Evolutionary conservation across 371 early-diverging fungal species (phyloP), one percentile per base, ranked within the genome.

Genomic region (Cladochytrium tenue): DNA sequence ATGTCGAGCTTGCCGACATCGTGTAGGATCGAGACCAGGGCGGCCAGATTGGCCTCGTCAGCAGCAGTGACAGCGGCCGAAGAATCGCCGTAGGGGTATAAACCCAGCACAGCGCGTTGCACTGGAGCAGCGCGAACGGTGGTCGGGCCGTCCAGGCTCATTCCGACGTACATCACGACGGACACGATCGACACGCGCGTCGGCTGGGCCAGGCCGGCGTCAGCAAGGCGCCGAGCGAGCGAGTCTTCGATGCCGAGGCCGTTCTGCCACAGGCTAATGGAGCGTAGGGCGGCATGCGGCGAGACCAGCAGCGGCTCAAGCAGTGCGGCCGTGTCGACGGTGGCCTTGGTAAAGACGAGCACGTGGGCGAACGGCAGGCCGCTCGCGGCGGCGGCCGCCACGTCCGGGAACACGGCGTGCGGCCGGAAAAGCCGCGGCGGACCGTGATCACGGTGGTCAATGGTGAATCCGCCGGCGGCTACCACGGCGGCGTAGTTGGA

Each of bases 241-340:
- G 55, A 88, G 86, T 13, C 84, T 65, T 94, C 95, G 23, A 92
- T 84, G 10, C 89, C 93, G 50, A 93, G 75, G 1, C 95, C 94
- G 73, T 95, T 95, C 72, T 95, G 95, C 36, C 94, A 88, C 67
- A 93, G 71, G 2, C 92, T 85, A 34, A 95, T 86, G 1, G 84
- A 64, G 17, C 91, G 89, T n/a, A 32, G 30, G 1, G 65, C 13
- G 43, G 26, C 26, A 28, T 3, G 33, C 23, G 60, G 1, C 78
- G 81, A 69, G 90, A 85, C 26, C 61, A 20, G 61, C 51, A 23
- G n/a, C 79, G 88, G 66, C 23, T 26, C 28, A 10, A 61, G 81
- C 30, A 87, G 81, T 62, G 84, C 81, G 59, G 80, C 81, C 0
- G 87, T 66, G 32, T 89, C 85, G 10, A 91, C 89, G 60, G 91